phyloP scores from a whole-genome alignment of 1,284 basidiomycete genomes.

The Cystobasidium sp. region DNA sequence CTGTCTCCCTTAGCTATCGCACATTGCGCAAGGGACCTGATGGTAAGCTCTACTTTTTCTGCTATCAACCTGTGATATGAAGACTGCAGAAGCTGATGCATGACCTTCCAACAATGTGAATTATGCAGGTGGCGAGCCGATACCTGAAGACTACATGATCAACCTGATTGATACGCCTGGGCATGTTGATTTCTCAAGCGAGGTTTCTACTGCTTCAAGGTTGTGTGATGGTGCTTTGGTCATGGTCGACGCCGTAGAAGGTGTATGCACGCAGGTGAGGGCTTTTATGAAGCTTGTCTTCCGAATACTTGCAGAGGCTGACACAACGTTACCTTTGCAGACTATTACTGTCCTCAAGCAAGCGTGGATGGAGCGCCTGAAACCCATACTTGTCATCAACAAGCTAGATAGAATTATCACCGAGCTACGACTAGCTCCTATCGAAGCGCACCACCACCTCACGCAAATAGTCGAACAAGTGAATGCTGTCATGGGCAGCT shows the following conservation, averaged over 20 bases:
- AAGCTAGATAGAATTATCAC: slow-evolving; percentile 95
- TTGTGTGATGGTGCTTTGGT: slow-evolving; percentile 95
- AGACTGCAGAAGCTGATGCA: background rate
- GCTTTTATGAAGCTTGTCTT: slow-evolving; percentile 28
- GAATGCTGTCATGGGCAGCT: slow-evolving; percentile 96
- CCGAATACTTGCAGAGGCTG: background rate
- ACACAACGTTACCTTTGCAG: slow-evolving; percentile 58
- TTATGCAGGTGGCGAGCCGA: slow-evolving; percentile 60
- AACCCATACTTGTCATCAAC: slow-evolving; percentile 94
- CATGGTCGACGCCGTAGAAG: slow-evolving; percentile 97
- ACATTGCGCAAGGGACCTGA: slow-evolving; percentile 35
- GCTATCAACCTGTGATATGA: background rate
- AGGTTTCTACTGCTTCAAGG: slow-evolving; percentile 91
- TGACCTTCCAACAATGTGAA: background rate
- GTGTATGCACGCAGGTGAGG: slow-evolving; percentile 91
- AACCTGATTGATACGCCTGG: slow-evolving; percentile 99
- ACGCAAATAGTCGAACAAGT: slow-evolving; percentile 93
- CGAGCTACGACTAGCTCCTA: slow-evolving; percentile 87
- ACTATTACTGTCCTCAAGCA: slow-evolving; percentile 94
- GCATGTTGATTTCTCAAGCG: slow-evolving; percentile 97
- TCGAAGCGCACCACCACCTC: slow-evolving; percentile 94
- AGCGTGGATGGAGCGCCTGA: slow-evolving; percentile 87
- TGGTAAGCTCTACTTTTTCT: slow-evolving; percentile 16
- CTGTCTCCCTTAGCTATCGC: slow-evolving; percentile 60
- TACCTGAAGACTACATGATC: slow-evolving; percentile 70